Base-by-base conservation (phyloP, 2,329 filamentous ascomycete species). In the Talaromyces sp. region DNA sequence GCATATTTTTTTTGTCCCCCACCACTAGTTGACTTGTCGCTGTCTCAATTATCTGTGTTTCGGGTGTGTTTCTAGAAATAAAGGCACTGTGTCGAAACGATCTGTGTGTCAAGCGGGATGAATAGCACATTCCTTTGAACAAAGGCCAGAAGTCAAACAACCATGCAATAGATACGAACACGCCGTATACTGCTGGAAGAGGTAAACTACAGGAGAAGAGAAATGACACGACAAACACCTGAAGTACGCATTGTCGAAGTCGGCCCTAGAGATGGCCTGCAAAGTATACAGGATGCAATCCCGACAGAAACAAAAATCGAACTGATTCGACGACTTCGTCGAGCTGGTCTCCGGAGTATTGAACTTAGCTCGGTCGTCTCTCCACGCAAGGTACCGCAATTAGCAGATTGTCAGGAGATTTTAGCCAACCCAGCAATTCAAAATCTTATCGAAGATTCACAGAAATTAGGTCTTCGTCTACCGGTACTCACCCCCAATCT, bases 311-410 rank as follows among this genome's bases (percentile, higher is more conserved):
- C 86, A 2, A 95, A 95, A 73, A 82, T 93, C 57, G 84, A 91
- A 64, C 74, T 95, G 55, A 88, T 95, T 39, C 81, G 86, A 64
- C 78, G 83, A 60, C 76, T 95, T 61, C 83, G 85, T 35, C 76
- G 77, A 62, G 88, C 89, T 0, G 90, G 90, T 0, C 71, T 94
- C 41, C 76, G 77, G 5, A 85, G 85, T 2, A 93, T 95, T 61
- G 90, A 95, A 72, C 86, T 88, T 17, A 91, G 89, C 0, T 89
- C 88, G 1, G 91, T 95, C 67, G 90, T 95, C 9, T 84, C 88
- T 48, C 89, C 90, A 1, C 91, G 89, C 82, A 92, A 88, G 83
- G 86, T 92, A 52, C 90, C 91, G 3, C 91, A 94, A 80, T 84
- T 90, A 46, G 67, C 70, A 5, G 72, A 73, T 48, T 69, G 67